phyloP scores from a whole-genome alignment of 306 rosid genomes.

The Medicago ruthenica region DNA sequence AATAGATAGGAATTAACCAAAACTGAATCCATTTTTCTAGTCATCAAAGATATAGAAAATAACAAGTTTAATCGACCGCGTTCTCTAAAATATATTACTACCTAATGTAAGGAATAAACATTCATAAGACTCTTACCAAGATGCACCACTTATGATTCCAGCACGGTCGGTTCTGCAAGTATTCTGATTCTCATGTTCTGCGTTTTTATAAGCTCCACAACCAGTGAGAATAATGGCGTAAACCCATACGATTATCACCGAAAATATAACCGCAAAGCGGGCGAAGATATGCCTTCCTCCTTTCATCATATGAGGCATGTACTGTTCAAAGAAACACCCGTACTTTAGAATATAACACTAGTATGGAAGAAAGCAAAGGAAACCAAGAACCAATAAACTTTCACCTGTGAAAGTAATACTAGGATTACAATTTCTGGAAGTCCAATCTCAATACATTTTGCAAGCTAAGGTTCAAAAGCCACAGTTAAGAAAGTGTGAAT shows the following conservation, averaged over 20 bases:
- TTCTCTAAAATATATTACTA: background rate
- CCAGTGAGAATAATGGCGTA: slow-evolving; percentile 89
- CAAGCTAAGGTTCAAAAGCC: slow-evolving; percentile 61
- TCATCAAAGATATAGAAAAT: background rate
- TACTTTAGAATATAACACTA: slow-evolving; percentile 9
- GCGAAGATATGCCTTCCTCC: slow-evolving; percentile 61
- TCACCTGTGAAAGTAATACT: slow-evolving; percentile 82
- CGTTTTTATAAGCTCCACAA: slow-evolving; percentile 86
- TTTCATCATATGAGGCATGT: slow-evolving; percentile 73
- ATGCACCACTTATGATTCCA: slow-evolving; percentile 81
- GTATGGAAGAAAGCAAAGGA: background rate
- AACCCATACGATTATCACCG: slow-evolving; percentile 81
- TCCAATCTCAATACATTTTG: slow-evolving; percentile 92
- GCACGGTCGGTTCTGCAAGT: slow-evolving; percentile 96
- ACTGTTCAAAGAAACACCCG: slow-evolving; percentile 61
- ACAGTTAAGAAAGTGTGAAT: slow-evolving; percentile 24
- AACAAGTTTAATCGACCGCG: slow-evolving; percentile 10
- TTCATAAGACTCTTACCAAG: slow-evolving; percentile 64
- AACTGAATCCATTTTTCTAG: background rate
- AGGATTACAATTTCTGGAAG: slow-evolving; percentile 81
- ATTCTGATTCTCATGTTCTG: slow-evolving; percentile 56
- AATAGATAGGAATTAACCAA: background rate
- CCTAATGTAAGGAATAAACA: background rate
- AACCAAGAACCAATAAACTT: background rate
- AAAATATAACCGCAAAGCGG: slow-evolving; percentile 88